A percentile compares a stretch with the other conserved stretches of the same genome.
These are phyloP conservation scores for Penicillium paneum DNA, from an alignment of 2,329 filamentous ascomycete genomes.

Conservation along the genomic window DNA sequence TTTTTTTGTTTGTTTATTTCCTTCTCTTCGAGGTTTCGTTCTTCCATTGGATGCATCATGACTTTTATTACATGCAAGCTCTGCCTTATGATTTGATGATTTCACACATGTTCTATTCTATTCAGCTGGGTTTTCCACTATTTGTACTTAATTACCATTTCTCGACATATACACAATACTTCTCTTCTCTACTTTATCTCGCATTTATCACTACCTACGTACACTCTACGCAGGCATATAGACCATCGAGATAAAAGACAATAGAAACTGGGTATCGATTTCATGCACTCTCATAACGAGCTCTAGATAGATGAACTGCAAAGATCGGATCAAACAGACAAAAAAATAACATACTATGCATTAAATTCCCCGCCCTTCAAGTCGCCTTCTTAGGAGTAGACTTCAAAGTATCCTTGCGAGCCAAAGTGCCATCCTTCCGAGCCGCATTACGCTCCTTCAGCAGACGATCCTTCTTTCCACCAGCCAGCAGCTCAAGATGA, in stretches of 20 bases:
- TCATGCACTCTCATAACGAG: slow-evolving; percentile 18
- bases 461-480: slow-evolving; percentile 61
- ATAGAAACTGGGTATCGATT: slow-evolving; percentile 24
- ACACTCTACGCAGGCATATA: not conserved
- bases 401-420: slow-evolving; percentile 24
- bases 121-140: slow-evolving; percentile 4
- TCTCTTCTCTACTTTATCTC: not conserved
- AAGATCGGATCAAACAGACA: not conserved
- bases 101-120: slow-evolving; percentile 5
- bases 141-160: slow-evolving; percentile 16
- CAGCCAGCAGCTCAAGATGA: slow-evolving; percentile 65
- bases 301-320: slow-evolving; percentile 1
- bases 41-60: slow-evolving; percentile 16
- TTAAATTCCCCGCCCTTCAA: not conserved
- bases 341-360: not conserved
- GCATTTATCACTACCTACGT: too few relatives aligned
- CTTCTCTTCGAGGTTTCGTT: not conserved
- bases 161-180: slow-evolving; percentile 8
- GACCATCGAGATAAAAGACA: not conserved
- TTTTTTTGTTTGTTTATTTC: slow-evolving; percentile 16
- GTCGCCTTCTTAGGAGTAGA: slow-evolving; percentile 2
- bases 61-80: slow-evolving; percentile 9
- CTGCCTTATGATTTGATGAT: slow-evolving; percentile 27
- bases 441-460: slow-evolving; percentile 36
- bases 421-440: slow-evolving; percentile 20